Base-by-base conservation (phyloP, 1,284 basidiomycete genomes). In the Peniophora sp. region DNA sequence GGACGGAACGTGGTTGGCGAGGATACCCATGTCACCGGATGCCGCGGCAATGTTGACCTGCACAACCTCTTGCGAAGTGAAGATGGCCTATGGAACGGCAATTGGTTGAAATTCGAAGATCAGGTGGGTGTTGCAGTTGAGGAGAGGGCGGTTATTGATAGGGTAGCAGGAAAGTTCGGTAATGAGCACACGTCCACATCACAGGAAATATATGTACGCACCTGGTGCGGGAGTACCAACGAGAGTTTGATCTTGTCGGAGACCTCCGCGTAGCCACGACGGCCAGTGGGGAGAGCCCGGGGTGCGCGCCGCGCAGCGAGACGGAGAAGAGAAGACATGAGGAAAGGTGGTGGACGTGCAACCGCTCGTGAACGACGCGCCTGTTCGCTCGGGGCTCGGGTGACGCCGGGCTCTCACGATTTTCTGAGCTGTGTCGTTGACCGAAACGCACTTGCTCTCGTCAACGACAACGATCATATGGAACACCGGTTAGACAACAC, bases 11-110 rank as follows among this genome's bases (percentile, higher is more conserved):
- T 98, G 94, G 78, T 95, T 95, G 61, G 95, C 91, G 58, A 97
- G 83, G 64, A 97, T 90, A 79, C 95, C 94, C 93, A 97, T 97
- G 70, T 97, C 94, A 69, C 94, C 95, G n/a, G 91, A 87, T 52
- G 85, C 88, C 48, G 93, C 95, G 45, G 93, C 74, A 60, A 97
- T 75, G 75, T 96, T 97, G 61, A 97, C 94, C 72, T 97, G 94
- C 34, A 90, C 82, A 55, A 96, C 94, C 69, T 93, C 92, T 60
- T 82, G 69, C 25, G 91, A 90, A 53, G 80, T 81, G 78, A 84
- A 96, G 67, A 97, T 82, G 34, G n/a, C 34, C 10, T 36, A 36
- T 10, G n/a, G 34, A 10, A 36, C 10, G n/a, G n/a, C 34, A 36
- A n/a, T 10, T 10, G 10, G 10, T 10, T 36, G n/a, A 36, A n/a